phyloP scores from a whole-genome alignment of 179 eudicot genomes.

The Beta corolliflora region DNA sequence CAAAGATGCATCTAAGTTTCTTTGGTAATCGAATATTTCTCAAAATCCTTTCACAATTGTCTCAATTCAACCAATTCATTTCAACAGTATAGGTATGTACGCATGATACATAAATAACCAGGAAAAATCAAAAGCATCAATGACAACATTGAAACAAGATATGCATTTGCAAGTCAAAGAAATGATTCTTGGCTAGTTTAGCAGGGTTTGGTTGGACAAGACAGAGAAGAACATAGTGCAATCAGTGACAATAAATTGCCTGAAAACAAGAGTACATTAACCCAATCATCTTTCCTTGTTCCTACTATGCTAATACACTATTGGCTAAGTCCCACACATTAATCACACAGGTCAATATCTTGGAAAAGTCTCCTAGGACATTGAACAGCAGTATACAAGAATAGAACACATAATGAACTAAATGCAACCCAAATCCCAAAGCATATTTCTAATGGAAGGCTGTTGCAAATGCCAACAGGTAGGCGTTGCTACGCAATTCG shows the following conservation, averaged over 20 bases:
- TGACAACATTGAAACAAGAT: neutral
- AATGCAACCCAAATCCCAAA: neutral
- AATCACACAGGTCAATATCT: neutral
- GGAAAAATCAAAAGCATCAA: neutral
- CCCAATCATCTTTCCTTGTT: neutral
- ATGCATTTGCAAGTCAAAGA: neutral
- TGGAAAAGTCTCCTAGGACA: neutral
- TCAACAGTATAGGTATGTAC: too few species aligned
- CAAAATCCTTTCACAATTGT: neutral
- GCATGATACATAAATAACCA: neutral
- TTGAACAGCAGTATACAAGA: neutral
- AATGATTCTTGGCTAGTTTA: neutral
- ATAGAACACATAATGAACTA: neutral
- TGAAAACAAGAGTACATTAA: neutral
- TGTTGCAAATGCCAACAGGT: neutral
- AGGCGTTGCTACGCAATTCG: neutral
- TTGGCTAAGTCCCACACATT: neutral
- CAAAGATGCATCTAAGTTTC: neutral
- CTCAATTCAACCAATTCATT: neutral
- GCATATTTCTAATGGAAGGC: neutral
- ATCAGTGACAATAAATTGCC: neutral
- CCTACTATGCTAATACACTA: neutral
- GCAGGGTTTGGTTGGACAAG: too few species aligned
- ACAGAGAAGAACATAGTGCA: too few species aligned
- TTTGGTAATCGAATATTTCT: neutral